These are phyloP conservation scores for Durotheca rogersii DNA, from an alignment of 495 filamentous ascomycete species.

Conservation along the genomic window DNA sequence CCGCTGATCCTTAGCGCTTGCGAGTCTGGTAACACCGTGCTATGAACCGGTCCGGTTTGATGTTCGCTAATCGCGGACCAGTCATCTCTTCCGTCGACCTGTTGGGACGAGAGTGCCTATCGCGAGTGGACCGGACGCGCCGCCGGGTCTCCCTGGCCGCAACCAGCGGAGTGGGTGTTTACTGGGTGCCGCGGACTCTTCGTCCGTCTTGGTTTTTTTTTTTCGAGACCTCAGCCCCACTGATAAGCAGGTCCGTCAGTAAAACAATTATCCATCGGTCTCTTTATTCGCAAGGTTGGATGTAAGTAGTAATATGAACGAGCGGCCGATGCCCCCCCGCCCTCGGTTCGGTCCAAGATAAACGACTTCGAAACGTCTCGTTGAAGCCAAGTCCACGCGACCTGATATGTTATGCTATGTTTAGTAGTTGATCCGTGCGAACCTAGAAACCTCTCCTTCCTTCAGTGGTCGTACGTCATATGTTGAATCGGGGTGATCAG, in stretches of 20 bases:
- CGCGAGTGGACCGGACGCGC: neutral
- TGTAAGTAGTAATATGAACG: slow-evolving; percentile 9
- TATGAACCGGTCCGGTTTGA: slow-evolving; percentile 29
- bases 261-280: too few relatives aligned
- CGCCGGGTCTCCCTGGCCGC: neutral
- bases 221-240: slow-evolving; percentile 4
- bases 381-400: slow-evolving; percentile 21
- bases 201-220: slow-evolving; percentile 10
- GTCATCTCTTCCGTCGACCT: neutral
- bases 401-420: slow-evolving; percentile 8
- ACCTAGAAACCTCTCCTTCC: slow-evolving; percentile 4
- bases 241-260: slow-evolving; percentile 3
- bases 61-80: slow-evolving; percentile 14
- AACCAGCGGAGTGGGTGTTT: neutral
- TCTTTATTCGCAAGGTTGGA: slow-evolving; percentile 9
- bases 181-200: neutral
- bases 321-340: neutral
- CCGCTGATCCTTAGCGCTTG: slow-evolving; percentile 16
- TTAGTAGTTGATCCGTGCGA: slow-evolving; percentile 13
- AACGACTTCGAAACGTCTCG: slow-evolving; percentile 24
- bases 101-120: neutral
- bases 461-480: slow-evolving; percentile 8
- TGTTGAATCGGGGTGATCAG: slow-evolving; percentile 19
- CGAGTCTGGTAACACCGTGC: slow-evolving; percentile 1
- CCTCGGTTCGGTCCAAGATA: slow-evolving; percentile 7